phyloP scores from a whole-genome alignment of 2,329 filamentous ascomycete species.

The Scedosporium minutisporum region DNA sequence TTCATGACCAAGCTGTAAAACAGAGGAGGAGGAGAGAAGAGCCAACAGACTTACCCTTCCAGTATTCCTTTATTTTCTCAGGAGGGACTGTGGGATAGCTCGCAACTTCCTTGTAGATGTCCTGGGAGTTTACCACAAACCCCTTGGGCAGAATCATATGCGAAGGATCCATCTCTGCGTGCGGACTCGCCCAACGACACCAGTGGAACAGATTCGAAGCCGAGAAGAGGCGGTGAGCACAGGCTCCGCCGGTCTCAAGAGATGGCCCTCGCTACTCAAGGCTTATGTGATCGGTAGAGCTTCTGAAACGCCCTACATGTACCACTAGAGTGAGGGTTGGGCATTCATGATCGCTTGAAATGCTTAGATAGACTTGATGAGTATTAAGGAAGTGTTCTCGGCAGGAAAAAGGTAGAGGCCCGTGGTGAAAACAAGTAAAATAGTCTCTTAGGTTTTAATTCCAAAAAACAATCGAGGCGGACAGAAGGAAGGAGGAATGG shows the following conservation, averaged over 20 bases:
- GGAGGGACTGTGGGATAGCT: conserved; percentile 38
- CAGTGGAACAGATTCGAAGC: neutral
- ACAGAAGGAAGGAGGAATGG: neutral
- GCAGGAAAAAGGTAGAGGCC: neutral
- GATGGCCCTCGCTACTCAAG: neutral
- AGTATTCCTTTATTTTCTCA: conserved; percentile 45
- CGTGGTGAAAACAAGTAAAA: too few species aligned
- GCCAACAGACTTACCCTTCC: conserved; percentile 39
- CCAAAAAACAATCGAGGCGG: neutral
- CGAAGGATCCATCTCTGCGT: conserved; percentile 21
- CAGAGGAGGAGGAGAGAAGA: neutral
- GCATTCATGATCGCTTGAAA: neutral
- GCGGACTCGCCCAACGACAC: neutral
- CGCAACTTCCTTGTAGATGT: conserved; percentile 45
- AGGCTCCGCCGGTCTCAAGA: neutral
- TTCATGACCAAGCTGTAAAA: too few species aligned
- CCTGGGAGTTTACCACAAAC: conserved; percentile 43
- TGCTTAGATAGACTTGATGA: neutral
- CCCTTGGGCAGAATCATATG: conserved; percentile 45
- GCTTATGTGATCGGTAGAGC: neutral
- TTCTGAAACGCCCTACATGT: neutral
- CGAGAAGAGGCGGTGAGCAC: neutral
- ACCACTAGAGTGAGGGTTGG: neutral
- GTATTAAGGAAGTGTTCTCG: neutral
- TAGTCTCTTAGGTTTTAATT: too few species aligned